phyloP scores from a whole-genome alignment of 169 alveolate species.

The Plasmodium coatneyi region DNA sequence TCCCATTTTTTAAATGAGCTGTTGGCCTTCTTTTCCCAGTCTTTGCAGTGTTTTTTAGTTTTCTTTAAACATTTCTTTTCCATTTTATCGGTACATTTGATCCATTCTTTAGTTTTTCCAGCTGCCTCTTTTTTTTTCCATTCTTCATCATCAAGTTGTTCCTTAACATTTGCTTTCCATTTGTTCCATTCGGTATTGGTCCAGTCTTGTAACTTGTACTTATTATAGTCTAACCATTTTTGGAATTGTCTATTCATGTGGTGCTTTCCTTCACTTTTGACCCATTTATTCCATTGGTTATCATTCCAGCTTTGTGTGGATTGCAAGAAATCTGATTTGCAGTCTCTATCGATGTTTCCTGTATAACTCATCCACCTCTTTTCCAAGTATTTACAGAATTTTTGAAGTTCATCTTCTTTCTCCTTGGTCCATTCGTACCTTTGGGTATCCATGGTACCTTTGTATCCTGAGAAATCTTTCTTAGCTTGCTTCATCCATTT shows the following conservation, averaged over 20 bases:
- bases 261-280: not conserved
- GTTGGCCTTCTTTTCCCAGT: not conserved
- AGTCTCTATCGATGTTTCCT: slow-evolving; percentile 1
- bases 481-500: not conserved
- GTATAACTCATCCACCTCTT: not conserved
- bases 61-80: not conserved
- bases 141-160: not conserved
- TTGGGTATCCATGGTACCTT: not conserved
- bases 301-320: not conserved
- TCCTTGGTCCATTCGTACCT: not conserved
- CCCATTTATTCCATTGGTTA: not conserved
- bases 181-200: not conserved
- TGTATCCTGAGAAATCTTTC: not conserved
- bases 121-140: not conserved
- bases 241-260: slow-evolving; percentile 7
- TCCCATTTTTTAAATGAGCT: not conserved
- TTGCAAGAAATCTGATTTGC: not conserved
- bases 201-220: not conserved
- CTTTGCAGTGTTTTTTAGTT: not conserved
- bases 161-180: not conserved
- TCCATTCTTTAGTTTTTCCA: slow-evolving; percentile 2
- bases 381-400: slow-evolving; percentile 2
- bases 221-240: slow-evolving; percentile 12
- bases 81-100: not conserved
- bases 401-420: slow-evolving; percentile 2